Base-by-base conservation (phyloP, 2,329 filamentous ascomycete genomes). In the Geosmithia flava region DNA sequence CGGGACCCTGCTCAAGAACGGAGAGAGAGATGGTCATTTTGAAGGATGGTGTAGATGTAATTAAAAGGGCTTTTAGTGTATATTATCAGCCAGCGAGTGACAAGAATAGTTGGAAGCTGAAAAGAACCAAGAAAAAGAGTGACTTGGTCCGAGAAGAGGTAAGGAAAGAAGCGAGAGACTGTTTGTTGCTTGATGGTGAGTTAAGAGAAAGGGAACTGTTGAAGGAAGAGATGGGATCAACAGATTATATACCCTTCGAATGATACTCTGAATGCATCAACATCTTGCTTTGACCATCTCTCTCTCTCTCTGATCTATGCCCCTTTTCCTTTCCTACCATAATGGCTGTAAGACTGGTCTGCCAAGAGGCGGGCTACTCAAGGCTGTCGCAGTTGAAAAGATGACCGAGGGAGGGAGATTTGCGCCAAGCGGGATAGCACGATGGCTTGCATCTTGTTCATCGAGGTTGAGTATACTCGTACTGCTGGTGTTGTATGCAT, bases 21-120 rank as follows among this genome's bases (percentile, higher is more conserved):
- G 42, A 47, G 48, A 15, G 45, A 47, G 46, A 52, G 51, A 52
- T 42, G 48, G 33, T 37, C 33, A 37, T 37, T 3, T 13, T 13
- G 33, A 13, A 7, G 11, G 15, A 7, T 37, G 5, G 33, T 37
- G 42, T 20, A 7, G 11, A 13, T 20, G n/a, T n/a, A n/a, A n/a
- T n/a, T n/a, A n/a, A n/a, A n/a, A n/a, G n/a, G n/a, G n/a, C n/a
- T n/a, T n/a, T n/a, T n/a, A n/a, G n/a, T n/a, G n/a, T n/a, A n/a
- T 29, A 7, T 23, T 44, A 20, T 3, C 7, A 23, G 43, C 27
- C 27, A 30, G 43, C 43, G 20, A 44, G n/a, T 4, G 43, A 23
- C 43, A 44, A 20, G 11, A 29, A 27, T 27, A 27, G 23, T 27
- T 27, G 23, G 23, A 27, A 8, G 23, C 23, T 27, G 23, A 4